Evolutionary conservation across 2,329 filamentous ascomycete genomes (phyloP).

Genomic region (Trichoderma gracile): DNA sequence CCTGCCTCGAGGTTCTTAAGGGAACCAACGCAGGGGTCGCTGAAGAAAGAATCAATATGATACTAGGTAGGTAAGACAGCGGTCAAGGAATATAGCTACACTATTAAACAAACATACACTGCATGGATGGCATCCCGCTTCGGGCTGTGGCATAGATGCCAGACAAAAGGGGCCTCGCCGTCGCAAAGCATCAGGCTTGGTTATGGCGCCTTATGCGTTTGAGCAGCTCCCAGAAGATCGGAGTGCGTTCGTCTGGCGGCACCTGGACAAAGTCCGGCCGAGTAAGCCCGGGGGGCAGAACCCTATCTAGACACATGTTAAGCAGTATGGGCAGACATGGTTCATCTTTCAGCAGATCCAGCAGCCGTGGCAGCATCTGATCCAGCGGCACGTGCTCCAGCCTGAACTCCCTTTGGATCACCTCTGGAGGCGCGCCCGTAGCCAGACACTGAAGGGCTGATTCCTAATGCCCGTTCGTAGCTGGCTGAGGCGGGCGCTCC

Average conservation of each 20-base stretch:
- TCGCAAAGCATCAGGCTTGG: not conserved
- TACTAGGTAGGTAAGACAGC: slow-evolving; percentile 2
- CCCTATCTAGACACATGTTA: slow-evolving; percentile 7
- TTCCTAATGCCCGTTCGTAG: slow-evolving; percentile 49
- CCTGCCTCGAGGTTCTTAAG: not conserved
- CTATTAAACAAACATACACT: slow-evolving; percentile 13
- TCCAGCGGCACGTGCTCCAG: not conserved
- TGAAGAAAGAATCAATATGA: slow-evolving; percentile 9
- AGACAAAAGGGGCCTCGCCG: not conserved
- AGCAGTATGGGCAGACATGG: slow-evolving; percentile 14
- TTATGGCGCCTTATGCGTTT: not conserved
- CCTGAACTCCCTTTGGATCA: slow-evolving; percentile 2
- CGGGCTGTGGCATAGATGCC: not conserved
- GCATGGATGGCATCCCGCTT: not conserved
- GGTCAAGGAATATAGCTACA: slow-evolving; percentile 24
- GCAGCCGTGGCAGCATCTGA: not conserved
- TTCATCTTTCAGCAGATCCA: slow-evolving; percentile 9
- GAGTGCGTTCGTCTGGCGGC: not conserved
- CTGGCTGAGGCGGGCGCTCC: slow-evolving; percentile 48
- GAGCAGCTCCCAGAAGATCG: slow-evolving; percentile 8
- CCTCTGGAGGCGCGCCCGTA: not conserved
- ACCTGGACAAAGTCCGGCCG: slow-evolving; percentile 16
- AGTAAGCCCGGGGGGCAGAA: not conserved
- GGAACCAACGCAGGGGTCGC: not conserved
- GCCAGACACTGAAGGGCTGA: slow-evolving; percentile 27